Percentiles rank a stretch among this genome's conserved stretches.
Evolutionary conservation across 495 filamentous ascomycete species (phyloP).

Genomic region (Pseudotulostoma volvatum): DNA sequence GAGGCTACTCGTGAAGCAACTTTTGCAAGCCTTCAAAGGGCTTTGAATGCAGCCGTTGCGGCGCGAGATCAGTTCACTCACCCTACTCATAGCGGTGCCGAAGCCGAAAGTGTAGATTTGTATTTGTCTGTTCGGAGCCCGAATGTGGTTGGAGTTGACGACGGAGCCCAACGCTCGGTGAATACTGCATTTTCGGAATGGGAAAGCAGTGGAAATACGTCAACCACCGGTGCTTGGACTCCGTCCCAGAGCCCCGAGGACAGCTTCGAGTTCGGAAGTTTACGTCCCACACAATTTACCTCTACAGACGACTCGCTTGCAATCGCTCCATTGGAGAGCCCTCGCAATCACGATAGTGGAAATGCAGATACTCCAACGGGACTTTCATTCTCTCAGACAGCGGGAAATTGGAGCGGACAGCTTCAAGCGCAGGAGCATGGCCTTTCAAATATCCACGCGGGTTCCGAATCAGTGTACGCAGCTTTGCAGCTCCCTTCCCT

Average conservation of each 20-base stretch:
- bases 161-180: constrained; percentile 6
- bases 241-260: constrained; percentile 18
- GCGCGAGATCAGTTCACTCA: constrained; percentile 20
- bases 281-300: constrained; percentile 7
- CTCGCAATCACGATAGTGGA: constrained; percentile 3
- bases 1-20: constrained; percentile 29
- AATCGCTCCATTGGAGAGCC: constrained; percentile 8
- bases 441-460: constrained; percentile 1
- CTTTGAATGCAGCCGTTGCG: constrained; percentile 28
- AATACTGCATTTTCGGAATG: constrained; percentile 19
- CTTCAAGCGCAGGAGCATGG: constrained; percentile 1
- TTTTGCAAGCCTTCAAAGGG: constrained; percentile 29
- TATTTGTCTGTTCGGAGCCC: neutral
- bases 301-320: constrained; percentile 13
- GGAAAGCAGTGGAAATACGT: constrained; percentile 14
- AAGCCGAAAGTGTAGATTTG: neutral
- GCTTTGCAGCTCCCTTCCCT: constrained; percentile 8
- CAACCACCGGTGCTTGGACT: constrained; percentile 17
- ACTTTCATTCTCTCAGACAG: neutral
- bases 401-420: neutral
- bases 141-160: neutral
- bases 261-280: constrained; percentile 11
- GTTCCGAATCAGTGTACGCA: constrained; percentile 2
- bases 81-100: neutral
- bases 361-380: neutral